Base-by-base conservation (phyloP, 306 rosid species). In the Gleditsia sinensis region DNA sequence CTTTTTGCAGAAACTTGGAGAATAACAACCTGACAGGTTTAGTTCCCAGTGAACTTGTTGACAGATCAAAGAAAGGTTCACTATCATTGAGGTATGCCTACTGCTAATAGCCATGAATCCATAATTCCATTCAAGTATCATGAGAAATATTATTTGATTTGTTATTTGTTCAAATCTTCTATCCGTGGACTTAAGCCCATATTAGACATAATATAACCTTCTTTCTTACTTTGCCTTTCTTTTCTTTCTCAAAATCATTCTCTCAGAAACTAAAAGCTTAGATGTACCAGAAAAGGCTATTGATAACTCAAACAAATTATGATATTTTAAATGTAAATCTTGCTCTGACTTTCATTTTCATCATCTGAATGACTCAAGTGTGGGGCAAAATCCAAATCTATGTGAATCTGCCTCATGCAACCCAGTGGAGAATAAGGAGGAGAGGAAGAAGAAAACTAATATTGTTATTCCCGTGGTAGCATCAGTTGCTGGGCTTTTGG, bases 81-180 rank as follows among this genome's bases (percentile, higher is more conserved):
- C 53, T 88, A 24, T 39, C 80, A 55, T 75, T 91, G 67, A 83
- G 88, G 93, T 88, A 54, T 53, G 73, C 56, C n/a, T 67, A 58
- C 36, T n/a, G 4, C 53, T 63, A 2, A 39, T 23, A 32, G 23
- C 50, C 6, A 48, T 33, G 39, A 43, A 42, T 17, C 51, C 24
- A 37, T n/a, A 36, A 50, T 16, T 17, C 6, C 5, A 50, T 2
- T 20, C 32, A 16, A 20, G 6, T 19, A 20, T 27, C 1, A 3
- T 34, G 61, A 57, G 7, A 9, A 23, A 20, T 9, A 14, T 30
- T 69, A 20, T 8, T 27, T 19, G 43, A n/a, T 27, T 0, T 7
- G 1, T 34, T 69, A 0, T 30, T 12, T 11, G 1, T 17, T 1
- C 4, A 7, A 3, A 55, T 21, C 49, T 36, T 57, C 4, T 57